These are phyloP conservation scores for Tuber umbilicatum DNA, from an alignment of 495 filamentous ascomycete genomes.

Conservation along the genomic window DNA sequence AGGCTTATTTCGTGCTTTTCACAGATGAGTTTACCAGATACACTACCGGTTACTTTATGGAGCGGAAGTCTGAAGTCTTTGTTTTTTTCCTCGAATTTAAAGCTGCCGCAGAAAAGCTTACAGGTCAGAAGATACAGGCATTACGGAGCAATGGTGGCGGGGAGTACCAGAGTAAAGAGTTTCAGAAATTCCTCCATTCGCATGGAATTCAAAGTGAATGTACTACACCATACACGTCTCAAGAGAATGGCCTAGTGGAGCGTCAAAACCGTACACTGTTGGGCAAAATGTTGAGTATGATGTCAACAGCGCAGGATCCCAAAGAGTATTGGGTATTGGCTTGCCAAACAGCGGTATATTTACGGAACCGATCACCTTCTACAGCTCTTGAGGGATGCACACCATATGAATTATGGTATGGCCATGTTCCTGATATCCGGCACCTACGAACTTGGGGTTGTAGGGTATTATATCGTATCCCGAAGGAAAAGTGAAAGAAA, in stretches of 20 bases:
- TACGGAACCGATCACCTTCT: background rate
- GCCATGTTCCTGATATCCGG: background rate
- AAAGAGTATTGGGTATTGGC: background rate
- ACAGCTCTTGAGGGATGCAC: accelerated
- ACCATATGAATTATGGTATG: background rate
- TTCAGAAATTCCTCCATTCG: accelerated
- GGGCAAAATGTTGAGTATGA: background rate
- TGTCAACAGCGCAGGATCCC: accelerated
- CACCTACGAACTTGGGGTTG: background rate
- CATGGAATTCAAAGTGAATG: background rate
- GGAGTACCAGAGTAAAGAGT: accelerated
- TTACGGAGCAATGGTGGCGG: background rate
- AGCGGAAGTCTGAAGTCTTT: background rate
- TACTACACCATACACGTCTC: background rate
- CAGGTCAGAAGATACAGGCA: background rate
- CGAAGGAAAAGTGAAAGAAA: background rate
- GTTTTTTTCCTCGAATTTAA: background rate
- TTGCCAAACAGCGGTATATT: background rate
- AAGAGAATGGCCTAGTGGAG: background rate
- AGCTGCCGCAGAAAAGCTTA: background rate
- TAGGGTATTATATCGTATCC: background rate
- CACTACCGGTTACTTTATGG: background rate
- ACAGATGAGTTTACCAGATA: background rate
- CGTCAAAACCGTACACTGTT: background rate
- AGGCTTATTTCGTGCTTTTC: no score